Evolutionary conservation across 2,329 filamentous ascomycete species (phyloP).

Genomic region (Sporothrix brunneoviolacea): DNA sequence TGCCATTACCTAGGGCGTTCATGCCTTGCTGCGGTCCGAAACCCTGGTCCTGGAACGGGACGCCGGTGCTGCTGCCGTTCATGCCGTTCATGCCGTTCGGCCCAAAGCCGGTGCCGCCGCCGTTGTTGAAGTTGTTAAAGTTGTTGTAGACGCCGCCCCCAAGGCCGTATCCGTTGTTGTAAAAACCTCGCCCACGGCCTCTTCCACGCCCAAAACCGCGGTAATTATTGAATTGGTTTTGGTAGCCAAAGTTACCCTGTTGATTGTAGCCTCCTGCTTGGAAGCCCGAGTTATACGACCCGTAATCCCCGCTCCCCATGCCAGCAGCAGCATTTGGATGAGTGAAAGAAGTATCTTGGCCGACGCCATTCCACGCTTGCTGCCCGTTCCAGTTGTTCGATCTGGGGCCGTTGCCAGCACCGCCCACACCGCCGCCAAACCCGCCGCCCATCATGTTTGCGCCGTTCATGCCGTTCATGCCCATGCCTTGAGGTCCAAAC

Average conservation of each 20-base stretch:
- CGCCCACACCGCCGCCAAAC: constrained; percentile 56
- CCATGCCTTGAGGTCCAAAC: constrained; percentile 67
- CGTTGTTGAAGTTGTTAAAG: constrained; percentile 26
- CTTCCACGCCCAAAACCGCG: constrained; percentile 59
- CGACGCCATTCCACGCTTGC: constrained; percentile 76
- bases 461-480: constrained; percentile 65
- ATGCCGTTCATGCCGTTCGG: constrained; percentile 1
- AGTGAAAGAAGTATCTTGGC: constrained; percentile 88
- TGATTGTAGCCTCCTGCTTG: constrained; percentile 72
- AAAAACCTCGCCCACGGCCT: constrained; percentile 59
- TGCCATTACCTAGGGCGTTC: background rate
- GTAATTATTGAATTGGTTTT: constrained; percentile 74
- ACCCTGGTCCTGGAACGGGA: constrained; percentile 5
- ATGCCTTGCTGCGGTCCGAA: constrained; percentile 3
- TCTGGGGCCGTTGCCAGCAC: constrained; percentile 44
- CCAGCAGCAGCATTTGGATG: constrained; percentile 73
- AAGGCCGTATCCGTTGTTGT: constrained; percentile 43
- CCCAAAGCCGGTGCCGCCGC: constrained; percentile 7
- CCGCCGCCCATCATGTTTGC: constrained; percentile 71
- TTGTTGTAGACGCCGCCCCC: constrained; percentile 45
- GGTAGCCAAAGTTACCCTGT: constrained; percentile 77
- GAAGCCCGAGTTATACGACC: constrained; percentile 70
- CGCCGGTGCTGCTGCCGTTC: constrained; percentile 1
- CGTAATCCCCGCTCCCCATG: constrained; percentile 76
- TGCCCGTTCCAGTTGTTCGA: constrained; percentile 75